Evolutionary conservation across 768 basidiomycete genomes (phyloP).

Genomic region (Boletus subcaerulescens): DNA sequence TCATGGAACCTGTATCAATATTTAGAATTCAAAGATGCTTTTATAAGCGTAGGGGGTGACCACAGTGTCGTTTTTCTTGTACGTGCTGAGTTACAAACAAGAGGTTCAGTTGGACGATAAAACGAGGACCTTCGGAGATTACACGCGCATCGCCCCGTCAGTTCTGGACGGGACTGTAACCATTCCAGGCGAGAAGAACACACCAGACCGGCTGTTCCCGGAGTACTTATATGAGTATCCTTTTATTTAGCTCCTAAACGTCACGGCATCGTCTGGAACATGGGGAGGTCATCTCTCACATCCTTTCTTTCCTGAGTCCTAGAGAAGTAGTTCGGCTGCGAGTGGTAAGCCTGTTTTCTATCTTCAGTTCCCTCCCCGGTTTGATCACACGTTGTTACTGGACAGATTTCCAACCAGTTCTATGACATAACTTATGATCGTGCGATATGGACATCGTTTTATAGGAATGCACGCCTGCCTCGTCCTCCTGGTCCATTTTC

Average conservation of each 20-base stretch:
- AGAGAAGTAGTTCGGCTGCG: no score
- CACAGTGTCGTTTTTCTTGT: no score
- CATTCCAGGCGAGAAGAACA: conserved; percentile 7
- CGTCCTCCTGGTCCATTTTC: neutral
- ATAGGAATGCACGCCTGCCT: neutral
- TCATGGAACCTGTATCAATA: no score
- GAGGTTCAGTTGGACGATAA: no score
- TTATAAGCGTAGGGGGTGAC: no score
- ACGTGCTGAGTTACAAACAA: no score
- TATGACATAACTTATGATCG: neutral
- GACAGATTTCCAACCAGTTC: neutral
- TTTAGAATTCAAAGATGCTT: no score
- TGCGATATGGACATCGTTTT: neutral
- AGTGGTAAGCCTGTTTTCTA: neutral
- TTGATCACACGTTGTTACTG: neutral
- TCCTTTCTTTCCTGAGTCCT: no score
- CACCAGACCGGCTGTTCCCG: neutral
- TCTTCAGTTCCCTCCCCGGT: neutral
- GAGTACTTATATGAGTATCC: no score
- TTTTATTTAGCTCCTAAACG: no score
- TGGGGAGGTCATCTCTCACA: no score
- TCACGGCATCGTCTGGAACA: no score
- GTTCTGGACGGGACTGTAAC: conserved; percentile 1
- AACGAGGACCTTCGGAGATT: conserved; percentile 19
- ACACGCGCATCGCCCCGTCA: conserved; percentile 13